A percentile compares a stretch with the other conserved stretches of the same genome.
Conservation (phyloP, 169 alveolate genomes). For the Cryptosporidium meleagridis region DNA sequence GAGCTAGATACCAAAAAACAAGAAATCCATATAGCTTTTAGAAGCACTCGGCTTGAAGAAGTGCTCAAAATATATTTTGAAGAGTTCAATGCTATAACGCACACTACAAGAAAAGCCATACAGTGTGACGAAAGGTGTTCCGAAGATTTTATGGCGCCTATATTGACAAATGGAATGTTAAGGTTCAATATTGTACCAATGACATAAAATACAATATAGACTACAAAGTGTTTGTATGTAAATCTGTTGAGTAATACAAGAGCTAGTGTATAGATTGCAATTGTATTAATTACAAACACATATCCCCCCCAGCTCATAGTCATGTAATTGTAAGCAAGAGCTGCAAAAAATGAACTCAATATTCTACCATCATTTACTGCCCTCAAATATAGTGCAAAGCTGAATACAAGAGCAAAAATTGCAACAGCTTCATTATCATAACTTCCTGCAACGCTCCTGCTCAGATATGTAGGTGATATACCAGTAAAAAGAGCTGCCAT, state of each 20-base stretch:
- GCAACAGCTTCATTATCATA: constrained; percentile 99
- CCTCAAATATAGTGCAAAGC: constrained; percentile 93
- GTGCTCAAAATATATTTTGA: constrained; percentile 25
- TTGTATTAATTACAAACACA: constrained; percentile 94
- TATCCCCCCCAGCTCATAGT: constrained; percentile 99
- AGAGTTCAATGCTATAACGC: constrained; percentile 66
- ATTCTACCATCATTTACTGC: constrained; percentile 93
- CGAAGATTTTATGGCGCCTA: constrained; percentile 89
- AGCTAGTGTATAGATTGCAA: constrained; percentile 93
- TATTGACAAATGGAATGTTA: constrained; percentile 95
- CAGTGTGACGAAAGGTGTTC: constrained; percentile 98
- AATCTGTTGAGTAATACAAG: constrained; percentile 89
- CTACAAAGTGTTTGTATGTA: constrained; percentile 89
- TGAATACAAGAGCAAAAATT: constrained; percentile 93
- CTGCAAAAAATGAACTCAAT: constrained; percentile 83
- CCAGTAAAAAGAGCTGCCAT: constrained; percentile 95
- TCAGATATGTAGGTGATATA: constrained; percentile 95
- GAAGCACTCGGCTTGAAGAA: constrained; percentile 33
- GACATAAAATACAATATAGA: constrained; percentile 92
- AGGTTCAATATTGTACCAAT: constrained; percentile 93
- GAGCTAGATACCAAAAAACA: constrained; percentile 29
- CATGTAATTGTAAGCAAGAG: constrained; percentile 88
- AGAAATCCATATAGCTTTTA: constrained; percentile 4
- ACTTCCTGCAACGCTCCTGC: constrained; percentile 96
- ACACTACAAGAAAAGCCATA: constrained; percentile 85